These are phyloP conservation scores for Calonectria montana DNA, from an alignment of 2,329 filamentous ascomycete species.

Conservation along the genomic window DNA sequence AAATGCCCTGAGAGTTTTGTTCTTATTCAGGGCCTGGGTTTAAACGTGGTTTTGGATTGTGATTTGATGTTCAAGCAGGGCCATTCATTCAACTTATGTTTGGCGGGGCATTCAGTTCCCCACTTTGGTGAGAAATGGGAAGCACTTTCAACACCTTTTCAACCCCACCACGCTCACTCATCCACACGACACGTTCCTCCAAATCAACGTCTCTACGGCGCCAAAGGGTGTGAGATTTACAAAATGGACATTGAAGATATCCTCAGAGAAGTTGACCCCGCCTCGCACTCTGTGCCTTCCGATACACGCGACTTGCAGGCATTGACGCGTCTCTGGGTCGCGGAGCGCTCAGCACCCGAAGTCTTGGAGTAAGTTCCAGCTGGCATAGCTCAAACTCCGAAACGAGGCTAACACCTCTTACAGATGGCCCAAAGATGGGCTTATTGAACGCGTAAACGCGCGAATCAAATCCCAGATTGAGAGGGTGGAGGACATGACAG, in stretches of 20 bases:
- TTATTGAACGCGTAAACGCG: constrained; percentile 86
- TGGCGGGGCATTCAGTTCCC: constrained; percentile 13
- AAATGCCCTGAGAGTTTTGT: not conserved
- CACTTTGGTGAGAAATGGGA: constrained; percentile 16
- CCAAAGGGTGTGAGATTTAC: not conserved
- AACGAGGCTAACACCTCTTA: not conserved
- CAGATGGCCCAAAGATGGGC: constrained; percentile 74
- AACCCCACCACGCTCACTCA: constrained; percentile 10
- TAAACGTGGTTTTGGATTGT: not conserved
- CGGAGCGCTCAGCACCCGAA: constrained; percentile 90
- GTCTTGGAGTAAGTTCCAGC: constrained; percentile 75
- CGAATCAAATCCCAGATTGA: constrained; percentile 77
- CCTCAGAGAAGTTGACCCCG: constrained; percentile 76
- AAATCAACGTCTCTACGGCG: not conserved
- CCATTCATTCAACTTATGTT: not conserved
- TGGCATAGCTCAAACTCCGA: not conserved
- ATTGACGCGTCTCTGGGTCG: constrained; percentile 91
- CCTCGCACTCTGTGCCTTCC: constrained; percentile 63
- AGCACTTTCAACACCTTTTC: constrained; percentile 1
- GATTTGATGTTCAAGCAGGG: not conserved
- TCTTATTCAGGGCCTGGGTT: not conserved
- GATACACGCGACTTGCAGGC: constrained; percentile 84
- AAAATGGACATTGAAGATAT: constrained; percentile 85
- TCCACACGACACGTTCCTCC: not conserved
- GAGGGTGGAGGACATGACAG: constrained; percentile 80